Conservation (phyloP, 176 grass and related monocot species). For the Avena sativa region DNA sequence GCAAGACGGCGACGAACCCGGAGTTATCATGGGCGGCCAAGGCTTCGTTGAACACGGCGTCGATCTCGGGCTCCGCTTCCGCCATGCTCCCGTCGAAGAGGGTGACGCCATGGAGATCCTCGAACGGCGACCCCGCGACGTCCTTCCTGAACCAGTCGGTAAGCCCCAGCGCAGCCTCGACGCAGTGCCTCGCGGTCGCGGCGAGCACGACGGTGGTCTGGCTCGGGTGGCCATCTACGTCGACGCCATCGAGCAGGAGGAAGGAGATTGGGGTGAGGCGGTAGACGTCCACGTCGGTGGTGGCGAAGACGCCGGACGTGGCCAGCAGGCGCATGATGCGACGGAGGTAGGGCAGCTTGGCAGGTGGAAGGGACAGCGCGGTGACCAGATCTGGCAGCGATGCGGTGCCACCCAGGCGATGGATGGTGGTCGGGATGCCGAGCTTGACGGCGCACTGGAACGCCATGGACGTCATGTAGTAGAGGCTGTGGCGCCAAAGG, state of each 20-base stretch:
- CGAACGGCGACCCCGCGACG: not conserved
- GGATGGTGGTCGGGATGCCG: slow-evolving; percentile 46
- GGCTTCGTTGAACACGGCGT: no score
- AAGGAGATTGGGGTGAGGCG: slow-evolving; percentile 31
- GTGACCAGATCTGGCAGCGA: no score
- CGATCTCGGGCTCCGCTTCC: no score
- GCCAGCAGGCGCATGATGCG: slow-evolving; percentile 55
- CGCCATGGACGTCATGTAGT: slow-evolving; percentile 33
- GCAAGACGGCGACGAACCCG: no score
- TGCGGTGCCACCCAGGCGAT: slow-evolving; percentile 7
- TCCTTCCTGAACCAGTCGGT: slow-evolving; percentile 45
- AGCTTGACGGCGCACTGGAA: slow-evolving; percentile 59
- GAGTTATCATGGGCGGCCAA: no score
- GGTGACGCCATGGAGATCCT: no score
- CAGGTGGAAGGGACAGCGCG: no score
- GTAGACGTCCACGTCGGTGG: not conserved
- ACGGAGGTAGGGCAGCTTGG: no score
- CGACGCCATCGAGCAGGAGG: slow-evolving; percentile 27
- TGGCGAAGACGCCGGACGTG: slow-evolving; percentile 24
- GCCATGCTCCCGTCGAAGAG: no score
- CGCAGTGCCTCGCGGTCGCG: not conserved
- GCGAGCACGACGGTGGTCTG: not conserved
- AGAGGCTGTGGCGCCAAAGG: slow-evolving; percentile 45
- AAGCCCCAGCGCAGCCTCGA: not conserved
- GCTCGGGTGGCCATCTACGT: not conserved